Base-by-base conservation (phyloP, 805 yeast species). In the Barnettozyma salicaria region DNA sequence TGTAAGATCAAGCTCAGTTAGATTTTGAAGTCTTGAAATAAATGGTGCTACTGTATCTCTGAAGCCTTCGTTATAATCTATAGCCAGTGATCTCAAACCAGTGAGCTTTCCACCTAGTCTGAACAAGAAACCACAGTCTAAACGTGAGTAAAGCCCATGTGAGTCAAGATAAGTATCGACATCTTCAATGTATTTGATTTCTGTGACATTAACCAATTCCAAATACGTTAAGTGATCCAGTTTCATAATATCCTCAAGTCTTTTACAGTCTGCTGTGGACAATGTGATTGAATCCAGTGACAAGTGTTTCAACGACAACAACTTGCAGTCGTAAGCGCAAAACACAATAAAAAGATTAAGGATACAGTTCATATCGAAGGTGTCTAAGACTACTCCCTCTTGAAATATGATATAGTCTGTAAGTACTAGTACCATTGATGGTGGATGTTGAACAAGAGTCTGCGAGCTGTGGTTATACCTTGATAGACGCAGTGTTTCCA, bases 21-120 rank as follows among this genome's bases (percentile, higher is more conserved):
- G 45, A 0, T 36, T 30, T 1, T 51, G 36, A 6, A 66, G 31
- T 1, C 25, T 6, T 2, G 27, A 19, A 4, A 68, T 48, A 43
- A 70, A 67, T 1, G 41, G 45, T 1, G 66, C 66, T 0, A 67
- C 65, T 1, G 65, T 57, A 47, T 70, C 75, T n/a, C 57, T 45
- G 12, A 55, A 33, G 12, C 64, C 56, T 44, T 70, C 74, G 33
- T 68, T 54, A 43, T 56, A 63, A 40, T 72, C 75, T 5, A 72
- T 44, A 12, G 51, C 48, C 19, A 70, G 42, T 12, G 49, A 49
- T 19, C 44, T 50, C 25, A 68, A 41, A 8, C 38, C 49, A 1
- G 17, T 39, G 18, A 67, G 49, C 23, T 47, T 33, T 2, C 56
- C 55, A 1, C 57, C 57, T 3, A 65, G 37, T 10, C 37, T 31